A percentile compares a stretch with the other conserved stretches of the same genome.
These are phyloP conservation scores for Globisporangium irregulare DNA, from an alignment of 352 stramenopile genomes.

Conservation along the genomic window DNA sequence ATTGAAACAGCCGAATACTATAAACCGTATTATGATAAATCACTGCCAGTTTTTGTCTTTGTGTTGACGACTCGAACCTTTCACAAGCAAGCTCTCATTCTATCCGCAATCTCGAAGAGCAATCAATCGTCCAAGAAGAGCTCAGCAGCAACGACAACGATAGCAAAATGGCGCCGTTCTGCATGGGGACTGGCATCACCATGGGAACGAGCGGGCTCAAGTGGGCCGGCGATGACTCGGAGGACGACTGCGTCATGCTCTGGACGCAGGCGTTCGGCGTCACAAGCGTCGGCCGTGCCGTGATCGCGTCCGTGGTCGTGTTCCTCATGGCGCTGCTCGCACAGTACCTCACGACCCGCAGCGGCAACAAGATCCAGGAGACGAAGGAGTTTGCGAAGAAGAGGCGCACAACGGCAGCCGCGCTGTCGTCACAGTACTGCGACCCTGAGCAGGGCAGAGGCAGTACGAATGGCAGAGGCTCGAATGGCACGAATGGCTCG, in stretches of 20 bases:
- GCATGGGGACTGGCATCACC: constrained; percentile 52
- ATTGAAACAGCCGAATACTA: neutral
- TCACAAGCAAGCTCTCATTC: neutral
- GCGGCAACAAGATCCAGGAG: constrained; percentile 41
- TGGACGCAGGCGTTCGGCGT: constrained; percentile 56
- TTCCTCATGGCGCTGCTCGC: constrained; percentile 54
- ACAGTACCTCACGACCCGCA: constrained; percentile 52
- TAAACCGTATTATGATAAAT: neutral
- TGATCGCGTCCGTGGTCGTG: constrained; percentile 40
- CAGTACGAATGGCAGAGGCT: neutral
- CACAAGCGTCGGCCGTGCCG: constrained; percentile 40
- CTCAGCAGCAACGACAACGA: constrained; percentile 4
- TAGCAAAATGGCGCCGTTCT: constrained; percentile 35
- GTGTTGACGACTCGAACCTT: neutral
- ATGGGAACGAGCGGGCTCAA: constrained; percentile 65
- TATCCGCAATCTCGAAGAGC: neutral
- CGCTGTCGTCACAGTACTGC: constrained; percentile 25
- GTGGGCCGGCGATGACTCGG: constrained; percentile 36
- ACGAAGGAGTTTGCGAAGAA: constrained; percentile 39
- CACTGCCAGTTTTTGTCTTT: neutral
- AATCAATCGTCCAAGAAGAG: neutral
- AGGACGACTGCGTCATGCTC: constrained; percentile 64
- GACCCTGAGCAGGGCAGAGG: constrained; percentile 29
- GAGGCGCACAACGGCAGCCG: neutral
- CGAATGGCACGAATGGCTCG: neutral